Evolutionary conservation across 2,329 filamentous ascomycete species (phyloP).

Genomic region (Fusarium tupiense): DNA sequence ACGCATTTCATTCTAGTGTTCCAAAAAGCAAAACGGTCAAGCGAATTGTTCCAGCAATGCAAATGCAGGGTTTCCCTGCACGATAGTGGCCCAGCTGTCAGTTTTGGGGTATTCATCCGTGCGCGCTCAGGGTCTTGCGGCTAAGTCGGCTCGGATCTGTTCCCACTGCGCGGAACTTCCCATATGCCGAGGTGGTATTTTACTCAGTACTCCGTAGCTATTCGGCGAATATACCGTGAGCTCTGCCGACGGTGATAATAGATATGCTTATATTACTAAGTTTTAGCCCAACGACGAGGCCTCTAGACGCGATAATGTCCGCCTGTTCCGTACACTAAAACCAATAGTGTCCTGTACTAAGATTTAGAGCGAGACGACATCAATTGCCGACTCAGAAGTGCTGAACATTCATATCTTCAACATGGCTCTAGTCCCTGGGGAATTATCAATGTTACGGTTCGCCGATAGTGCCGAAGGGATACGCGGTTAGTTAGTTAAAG

Average conservation of each 20-base stretch:
- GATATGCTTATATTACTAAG: neutral
- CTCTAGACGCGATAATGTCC: neutral
- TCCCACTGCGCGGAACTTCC: neutral
- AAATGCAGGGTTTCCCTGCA: neutral
- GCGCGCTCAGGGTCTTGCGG: neutral
- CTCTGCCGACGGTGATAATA: neutral
- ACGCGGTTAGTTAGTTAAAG: fast-evolving
- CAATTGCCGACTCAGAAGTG: neutral
- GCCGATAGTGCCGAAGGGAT: neutral
- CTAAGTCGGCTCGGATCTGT: neutral
- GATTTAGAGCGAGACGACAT: neutral
- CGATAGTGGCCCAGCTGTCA: neutral
- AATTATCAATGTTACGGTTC: neutral
- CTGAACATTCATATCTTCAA: neutral
- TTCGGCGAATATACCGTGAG: too few relatives aligned
- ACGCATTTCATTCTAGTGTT: neutral
- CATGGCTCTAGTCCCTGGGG: too few relatives aligned
- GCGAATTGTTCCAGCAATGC: neutral
- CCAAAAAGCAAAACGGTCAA: neutral
- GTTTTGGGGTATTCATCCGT: neutral
- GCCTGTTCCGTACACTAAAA: neutral
- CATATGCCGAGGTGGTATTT: neutral
- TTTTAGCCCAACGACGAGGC: neutral
- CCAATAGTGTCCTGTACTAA: neutral
- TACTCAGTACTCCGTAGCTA: neutral